phyloP scores from a whole-genome alignment of 148 eudicot genomes.

The Rhododendron simsii region DNA sequence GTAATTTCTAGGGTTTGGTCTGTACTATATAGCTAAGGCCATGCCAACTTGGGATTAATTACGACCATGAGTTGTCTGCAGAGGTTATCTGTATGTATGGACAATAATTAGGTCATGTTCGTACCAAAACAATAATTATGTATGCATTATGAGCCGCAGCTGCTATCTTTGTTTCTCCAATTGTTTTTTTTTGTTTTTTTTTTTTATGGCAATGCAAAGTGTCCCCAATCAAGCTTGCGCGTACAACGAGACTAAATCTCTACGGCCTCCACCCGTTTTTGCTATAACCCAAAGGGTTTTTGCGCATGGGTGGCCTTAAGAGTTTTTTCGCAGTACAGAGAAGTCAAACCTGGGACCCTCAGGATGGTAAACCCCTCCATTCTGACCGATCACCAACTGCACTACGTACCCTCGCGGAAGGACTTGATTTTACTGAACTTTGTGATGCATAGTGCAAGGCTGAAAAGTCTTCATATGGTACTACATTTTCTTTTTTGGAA shows the following conservation, averaged over 20 bases:
- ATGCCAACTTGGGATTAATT: not conserved
- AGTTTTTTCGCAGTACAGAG: too few relatives aligned
- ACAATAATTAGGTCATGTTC: not conserved
- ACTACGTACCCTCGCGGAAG: not conserved
- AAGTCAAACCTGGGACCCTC: too few relatives aligned
- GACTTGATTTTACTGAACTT: not conserved
- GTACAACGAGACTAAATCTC: too few relatives aligned
- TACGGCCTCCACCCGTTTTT: too few relatives aligned
- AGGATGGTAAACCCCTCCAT: too few relatives aligned
- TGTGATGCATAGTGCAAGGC: not conserved
- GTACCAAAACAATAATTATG: too few relatives aligned
- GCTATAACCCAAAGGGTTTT: too few relatives aligned
- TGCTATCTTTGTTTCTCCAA: not conserved
- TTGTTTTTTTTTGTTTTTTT: not conserved
- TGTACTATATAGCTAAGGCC: not conserved
- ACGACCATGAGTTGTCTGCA: not conserved
- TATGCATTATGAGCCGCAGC: too few relatives aligned
- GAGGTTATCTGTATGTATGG: not conserved
- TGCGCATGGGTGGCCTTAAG: too few relatives aligned
- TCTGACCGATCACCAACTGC: too few relatives aligned
- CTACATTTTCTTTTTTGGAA: not conserved
- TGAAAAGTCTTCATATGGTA: not conserved
- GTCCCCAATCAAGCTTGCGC: fast-evolving
- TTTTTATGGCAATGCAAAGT: too few relatives aligned
- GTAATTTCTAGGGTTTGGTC: not conserved